Percentiles rank a stretch among this genome's conserved stretches.
Conservation (phyloP, 495 filamentous ascomycete genomes). For the Articulospora tetracladia region DNA sequence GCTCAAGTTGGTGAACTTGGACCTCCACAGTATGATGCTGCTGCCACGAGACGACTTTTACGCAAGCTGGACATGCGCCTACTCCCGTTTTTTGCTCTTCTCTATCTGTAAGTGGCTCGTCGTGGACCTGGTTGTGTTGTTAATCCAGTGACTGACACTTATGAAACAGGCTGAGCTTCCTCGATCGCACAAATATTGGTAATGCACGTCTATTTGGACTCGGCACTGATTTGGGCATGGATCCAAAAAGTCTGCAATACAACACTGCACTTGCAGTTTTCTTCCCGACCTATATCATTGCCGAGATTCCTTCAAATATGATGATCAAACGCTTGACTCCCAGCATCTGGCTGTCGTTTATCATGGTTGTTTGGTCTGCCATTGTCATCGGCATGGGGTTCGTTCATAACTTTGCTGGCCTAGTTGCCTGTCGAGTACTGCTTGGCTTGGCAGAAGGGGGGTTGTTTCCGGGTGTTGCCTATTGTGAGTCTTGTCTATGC, state of each 20-base stretch:
- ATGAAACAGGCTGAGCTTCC: slow-evolving; percentile 46
- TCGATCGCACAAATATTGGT: slow-evolving; percentile 78
- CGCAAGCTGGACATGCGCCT: slow-evolving; percentile 46
- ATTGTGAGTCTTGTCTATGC: too few relatives aligned
- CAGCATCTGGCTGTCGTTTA: slow-evolving; percentile 51
- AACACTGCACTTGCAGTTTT: slow-evolving; percentile 56
- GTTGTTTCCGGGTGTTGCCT: slow-evolving; percentile 51
- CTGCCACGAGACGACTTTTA: slow-evolving; percentile 36
- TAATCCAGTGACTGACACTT: not conserved
- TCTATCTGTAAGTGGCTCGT: slow-evolving; percentile 37
- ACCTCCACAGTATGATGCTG: slow-evolving; percentile 6
- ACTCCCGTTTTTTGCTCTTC: slow-evolving; percentile 49
- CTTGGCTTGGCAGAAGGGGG: slow-evolving; percentile 59
- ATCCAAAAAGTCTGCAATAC: slow-evolving; percentile 44
- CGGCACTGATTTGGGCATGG: slow-evolving; percentile 48
- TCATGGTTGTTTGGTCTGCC: slow-evolving; percentile 52
- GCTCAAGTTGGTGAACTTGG: too few relatives aligned
- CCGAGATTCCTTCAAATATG: slow-evolving; percentile 61
- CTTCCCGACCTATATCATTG: slow-evolving; percentile 58
- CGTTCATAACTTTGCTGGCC: slow-evolving; percentile 56
- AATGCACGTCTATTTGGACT: slow-evolving; percentile 82
- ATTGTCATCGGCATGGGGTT: slow-evolving; percentile 66
- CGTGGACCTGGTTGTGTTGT: too few relatives aligned
- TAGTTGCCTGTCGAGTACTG: slow-evolving; percentile 56
- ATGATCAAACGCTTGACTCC: slow-evolving; percentile 60